phyloP scores from a whole-genome alignment of 768 basidiomycete species.

The Rhizopogon vinicolor region DNA sequence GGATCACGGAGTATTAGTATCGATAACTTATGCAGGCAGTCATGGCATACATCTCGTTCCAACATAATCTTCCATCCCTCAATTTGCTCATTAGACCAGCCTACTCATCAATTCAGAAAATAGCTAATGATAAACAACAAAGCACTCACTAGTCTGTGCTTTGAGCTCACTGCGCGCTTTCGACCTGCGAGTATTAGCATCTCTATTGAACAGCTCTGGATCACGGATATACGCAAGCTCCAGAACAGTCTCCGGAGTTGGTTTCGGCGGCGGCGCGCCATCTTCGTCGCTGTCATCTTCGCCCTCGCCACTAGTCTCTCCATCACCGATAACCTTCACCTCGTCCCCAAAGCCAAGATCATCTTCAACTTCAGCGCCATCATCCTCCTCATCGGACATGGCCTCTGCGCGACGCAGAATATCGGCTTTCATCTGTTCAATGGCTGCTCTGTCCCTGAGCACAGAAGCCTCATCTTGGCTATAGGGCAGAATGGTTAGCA shows the following conservation, averaged over 20 bases:
- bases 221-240: conserved; percentile 76
- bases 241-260: conserved; percentile 55
- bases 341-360: conserved; percentile 55
- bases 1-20: neutral
- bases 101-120: conserved; percentile 25
- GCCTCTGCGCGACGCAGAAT: conserved; percentile 75
- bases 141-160: conserved; percentile 54
- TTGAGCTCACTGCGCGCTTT: conserved; percentile 64
- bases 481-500: conserved; percentile 2
- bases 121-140: neutral
- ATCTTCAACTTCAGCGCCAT: conserved; percentile 37
- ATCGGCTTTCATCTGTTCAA: conserved; percentile 78
- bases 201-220: conserved; percentile 72
- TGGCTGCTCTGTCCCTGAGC: conserved; percentile 51
- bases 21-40: conserved; percentile 3
- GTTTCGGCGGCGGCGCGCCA: conserved; percentile 12
- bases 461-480: conserved; percentile 44
- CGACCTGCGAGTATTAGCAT: conserved; percentile 65
- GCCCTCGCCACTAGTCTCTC: conserved; percentile 39
- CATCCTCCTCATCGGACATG: conserved; percentile 63
- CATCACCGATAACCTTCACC: conserved; percentile 56
- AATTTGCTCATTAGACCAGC: conserved; percentile 80
- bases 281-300: conserved; percentile 27
- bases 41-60: conserved; percentile 70
- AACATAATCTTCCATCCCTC: conserved; percentile 93